Evolutionary conservation across 129 eudicot species (phyloP), one percentile per base, ranked within the genome.

Genomic region (Centrapalus pauciflorus): DNA sequence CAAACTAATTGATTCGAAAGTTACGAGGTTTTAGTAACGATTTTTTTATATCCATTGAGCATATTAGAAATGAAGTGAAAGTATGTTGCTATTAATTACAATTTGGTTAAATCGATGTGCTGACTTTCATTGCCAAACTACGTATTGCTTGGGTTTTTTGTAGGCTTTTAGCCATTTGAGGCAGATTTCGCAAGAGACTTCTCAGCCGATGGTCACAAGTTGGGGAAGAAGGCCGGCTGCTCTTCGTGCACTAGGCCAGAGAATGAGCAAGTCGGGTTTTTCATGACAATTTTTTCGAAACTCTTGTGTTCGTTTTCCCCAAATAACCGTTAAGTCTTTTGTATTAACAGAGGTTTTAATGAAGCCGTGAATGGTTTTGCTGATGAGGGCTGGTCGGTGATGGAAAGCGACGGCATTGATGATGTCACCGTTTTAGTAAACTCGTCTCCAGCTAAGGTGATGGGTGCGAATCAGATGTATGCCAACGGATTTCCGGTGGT

Each of bases 211-310:
- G 32, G 84, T 84, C 57, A 66, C 84, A 8, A 78, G 82, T 38
- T 84, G 86, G 81, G 91, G 91, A 5, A 75, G 91, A 72, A 71
- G 87, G 17, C 91, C 91, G 26, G 82, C 91, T 12, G 87, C 84
- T 46, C 67, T 85, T 51, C 82, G 91, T 25, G 87, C 91, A n/a
- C 82, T 85, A 28, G 67, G 91, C 50, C 92, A 81, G 78, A 82
- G 85, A 64, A 55, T 85, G 79, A 82, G 80, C 87, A 78, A 71
- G 91, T 85, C 14, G 20, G 74, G 74, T 35, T 50, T 34, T 58
- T 7, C 10, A 20, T 37, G 25, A 23, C 28, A 14, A 14, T 2
- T 4, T 67, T 55, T n/a, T n/a, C n/a, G n/a, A n/a, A n/a, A n/a
- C n/a, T 13, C 17, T 33, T 21, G 10, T 6, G 59, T 14, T 20